Conservation (phyloP, 306 rosid species). For the Glycine soja region DNA sequence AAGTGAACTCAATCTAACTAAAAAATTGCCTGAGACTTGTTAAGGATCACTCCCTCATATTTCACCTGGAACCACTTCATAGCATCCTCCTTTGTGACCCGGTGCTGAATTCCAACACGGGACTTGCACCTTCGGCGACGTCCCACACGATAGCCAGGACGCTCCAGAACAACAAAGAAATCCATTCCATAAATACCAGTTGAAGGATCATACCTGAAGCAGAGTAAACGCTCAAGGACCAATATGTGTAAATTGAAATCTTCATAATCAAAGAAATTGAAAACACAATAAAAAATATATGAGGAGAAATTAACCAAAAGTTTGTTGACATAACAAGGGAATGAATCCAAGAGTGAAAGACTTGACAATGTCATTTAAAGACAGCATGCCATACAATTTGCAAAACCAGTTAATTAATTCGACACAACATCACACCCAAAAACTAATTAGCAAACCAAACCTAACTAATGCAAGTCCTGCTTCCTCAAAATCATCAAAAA, state of each 20-base stretch:
- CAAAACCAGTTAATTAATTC: neutral
- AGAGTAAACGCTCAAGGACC: neutral
- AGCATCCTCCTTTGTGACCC: conserved; percentile 85
- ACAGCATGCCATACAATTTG: neutral
- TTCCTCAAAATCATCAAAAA: neutral
- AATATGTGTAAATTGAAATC: neutral
- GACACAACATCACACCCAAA: neutral
- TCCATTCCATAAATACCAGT: conserved; percentile 94
- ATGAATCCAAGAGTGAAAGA: neutral
- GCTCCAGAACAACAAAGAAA: conserved; percentile 80
- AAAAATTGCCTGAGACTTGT: conserved; percentile 67
- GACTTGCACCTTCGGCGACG: conserved; percentile 86
- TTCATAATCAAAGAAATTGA: neutral
- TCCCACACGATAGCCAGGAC: conserved; percentile 86
- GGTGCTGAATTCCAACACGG: conserved; percentile 83
- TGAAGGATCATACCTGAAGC: conserved; percentile 80
- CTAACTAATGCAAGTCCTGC: neutral
- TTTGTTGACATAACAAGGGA: neutral
- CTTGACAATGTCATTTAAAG: neutral
- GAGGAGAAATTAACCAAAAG: neutral
- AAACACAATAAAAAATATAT: neutral
- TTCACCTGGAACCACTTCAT: conserved; percentile 97
- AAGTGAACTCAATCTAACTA: conserved; percentile 42
- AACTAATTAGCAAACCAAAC: neutral
- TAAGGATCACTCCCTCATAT: conserved; percentile 89